Evolutionary conservation across 1,139 yeast species (phyloP).

Genomic region (Candida tropicalis): DNA sequence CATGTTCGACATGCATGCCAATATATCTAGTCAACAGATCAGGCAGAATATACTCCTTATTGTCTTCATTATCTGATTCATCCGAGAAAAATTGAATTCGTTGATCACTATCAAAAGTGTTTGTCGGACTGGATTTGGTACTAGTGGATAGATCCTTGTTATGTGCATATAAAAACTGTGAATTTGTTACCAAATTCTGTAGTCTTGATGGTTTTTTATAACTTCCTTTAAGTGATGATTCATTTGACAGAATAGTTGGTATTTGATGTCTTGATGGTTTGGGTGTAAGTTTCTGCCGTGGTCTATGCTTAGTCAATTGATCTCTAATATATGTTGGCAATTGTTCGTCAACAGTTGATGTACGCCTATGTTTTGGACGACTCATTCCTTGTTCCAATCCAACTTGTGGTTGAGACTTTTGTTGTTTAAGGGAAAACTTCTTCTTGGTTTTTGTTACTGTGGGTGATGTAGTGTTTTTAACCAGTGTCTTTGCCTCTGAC

Average conservation of each 20-base stretch:
- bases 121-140: slow-evolving; percentile 14
- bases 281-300: slow-evolving; percentile 13
- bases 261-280: slow-evolving; percentile 13
- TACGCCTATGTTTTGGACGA: slow-evolving; percentile 23
- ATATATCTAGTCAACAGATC: slow-evolving; percentile 39
- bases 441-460: slow-evolving; percentile 1
- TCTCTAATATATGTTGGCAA: slow-evolving; percentile 42
- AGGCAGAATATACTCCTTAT: slow-evolving; percentile 47
- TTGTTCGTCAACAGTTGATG: slow-evolving; percentile 41
- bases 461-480: neutral
- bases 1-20: slow-evolving; percentile 26
- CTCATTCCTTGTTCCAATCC: neutral
- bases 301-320: slow-evolving; percentile 24
- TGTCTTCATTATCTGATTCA: slow-evolving; percentile 27
- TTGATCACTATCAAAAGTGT: slow-evolving; percentile 17
- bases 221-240: slow-evolving; percentile 10
- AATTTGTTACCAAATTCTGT: slow-evolving; percentile 39
- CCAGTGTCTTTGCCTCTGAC: slow-evolving; percentile 22
- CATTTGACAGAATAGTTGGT: slow-evolving; percentile 7
- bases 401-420: neutral
- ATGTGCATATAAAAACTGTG: slow-evolving; percentile 40
- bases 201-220: slow-evolving; percentile 27
- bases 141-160: slow-evolving; percentile 22
- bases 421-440: neutral
- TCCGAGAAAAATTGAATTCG: slow-evolving; percentile 20